A percentile compares a stretch with the other conserved stretches of the same genome.
Evolutionary conservation across 352 stramenopile species (phyloP).

Genomic region (Detonula confervacea): DNA sequence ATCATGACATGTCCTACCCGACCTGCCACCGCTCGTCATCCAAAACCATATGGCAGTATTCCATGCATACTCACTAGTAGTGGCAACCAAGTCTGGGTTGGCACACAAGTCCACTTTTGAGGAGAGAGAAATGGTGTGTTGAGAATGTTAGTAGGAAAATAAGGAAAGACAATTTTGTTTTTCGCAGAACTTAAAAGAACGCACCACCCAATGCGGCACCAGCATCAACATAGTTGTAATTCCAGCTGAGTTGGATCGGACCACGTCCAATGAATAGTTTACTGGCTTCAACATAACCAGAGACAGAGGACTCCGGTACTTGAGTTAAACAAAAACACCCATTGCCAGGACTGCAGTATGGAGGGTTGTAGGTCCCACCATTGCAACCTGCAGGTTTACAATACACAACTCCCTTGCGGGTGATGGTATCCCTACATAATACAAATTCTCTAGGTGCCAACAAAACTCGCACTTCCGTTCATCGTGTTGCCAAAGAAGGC

Average conservation of each 20-base stretch:
- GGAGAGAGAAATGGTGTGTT: no score
- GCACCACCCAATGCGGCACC: constrained; percentile 17
- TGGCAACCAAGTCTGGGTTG: constrained; percentile 40
- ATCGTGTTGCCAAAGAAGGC: neutral
- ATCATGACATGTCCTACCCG: constrained; percentile 23
- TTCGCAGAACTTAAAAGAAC: no score
- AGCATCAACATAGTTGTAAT: constrained; percentile 34
- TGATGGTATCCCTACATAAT: neutral
- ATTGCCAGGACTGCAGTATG: neutral
- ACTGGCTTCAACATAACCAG: neutral
- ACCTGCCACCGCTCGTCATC: constrained; percentile 20
- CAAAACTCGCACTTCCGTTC: neutral
- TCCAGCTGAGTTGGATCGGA: constrained; percentile 41
- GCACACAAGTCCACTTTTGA: constrained; percentile 36
- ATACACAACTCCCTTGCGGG: neutral
- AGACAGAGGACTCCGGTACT: neutral
- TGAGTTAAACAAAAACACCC: neutral
- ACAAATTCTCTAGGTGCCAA: neutral
- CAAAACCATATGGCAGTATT: constrained; percentile 38
- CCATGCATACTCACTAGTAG: constrained; percentile 7
- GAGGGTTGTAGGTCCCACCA: neutral
- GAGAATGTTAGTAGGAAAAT: no score
- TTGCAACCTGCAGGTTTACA: neutral
- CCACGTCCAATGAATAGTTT: constrained; percentile 26
- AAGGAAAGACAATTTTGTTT: no score